phyloP scores from a whole-genome alignment of 2,329 filamentous ascomycete species.

The Aschersonia sp. region DNA sequence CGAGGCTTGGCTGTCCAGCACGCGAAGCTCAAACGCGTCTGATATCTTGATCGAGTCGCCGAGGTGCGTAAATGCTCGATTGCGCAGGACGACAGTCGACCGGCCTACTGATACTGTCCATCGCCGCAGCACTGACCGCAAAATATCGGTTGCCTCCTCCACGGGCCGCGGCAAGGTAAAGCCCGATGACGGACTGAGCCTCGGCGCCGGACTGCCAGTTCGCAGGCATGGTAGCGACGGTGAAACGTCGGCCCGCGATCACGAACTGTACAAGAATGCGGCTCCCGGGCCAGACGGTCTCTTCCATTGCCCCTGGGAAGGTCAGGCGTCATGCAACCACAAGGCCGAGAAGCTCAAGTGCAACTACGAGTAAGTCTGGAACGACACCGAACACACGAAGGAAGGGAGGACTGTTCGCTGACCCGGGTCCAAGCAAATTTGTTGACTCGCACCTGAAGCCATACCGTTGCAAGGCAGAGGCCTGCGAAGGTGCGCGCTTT shows the following conservation, averaged over 20 bases:
- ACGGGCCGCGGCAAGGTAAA: constrained; percentile 11
- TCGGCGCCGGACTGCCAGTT: constrained; percentile 23
- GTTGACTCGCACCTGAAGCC: constrained; percentile 94
- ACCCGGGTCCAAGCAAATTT: constrained; percentile 56
- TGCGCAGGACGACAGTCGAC: background rate
- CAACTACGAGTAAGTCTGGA: constrained; percentile 77
- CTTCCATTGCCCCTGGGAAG: constrained; percentile 86
- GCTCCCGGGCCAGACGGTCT: constrained; percentile 56
- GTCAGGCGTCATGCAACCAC: constrained; percentile 61
- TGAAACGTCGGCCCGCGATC: constrained; percentile 43
- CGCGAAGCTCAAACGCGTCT: constrained; percentile 27
- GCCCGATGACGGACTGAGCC: constrained; percentile 15
- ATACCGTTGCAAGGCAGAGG: constrained; percentile 79
- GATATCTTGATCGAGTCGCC: constrained; percentile 35
- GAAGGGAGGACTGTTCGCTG: background rate
- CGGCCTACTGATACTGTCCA: constrained; percentile 7
- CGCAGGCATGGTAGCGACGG: constrained; percentile 36
- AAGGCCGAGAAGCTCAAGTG: constrained; percentile 93
- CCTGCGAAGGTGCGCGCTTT: constrained; percentile 76
- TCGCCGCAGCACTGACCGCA: constrained; percentile 16
- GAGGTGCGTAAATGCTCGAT: constrained; percentile 27
- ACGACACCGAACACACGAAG: background rate
- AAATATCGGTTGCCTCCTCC: constrained; percentile 15
- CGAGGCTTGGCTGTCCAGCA: constrained; percentile 27
- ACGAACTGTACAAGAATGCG: constrained; percentile 57